phyloP scores from a whole-genome alignment of 805 yeast genomes.

The Ogataea neopini region DNA sequence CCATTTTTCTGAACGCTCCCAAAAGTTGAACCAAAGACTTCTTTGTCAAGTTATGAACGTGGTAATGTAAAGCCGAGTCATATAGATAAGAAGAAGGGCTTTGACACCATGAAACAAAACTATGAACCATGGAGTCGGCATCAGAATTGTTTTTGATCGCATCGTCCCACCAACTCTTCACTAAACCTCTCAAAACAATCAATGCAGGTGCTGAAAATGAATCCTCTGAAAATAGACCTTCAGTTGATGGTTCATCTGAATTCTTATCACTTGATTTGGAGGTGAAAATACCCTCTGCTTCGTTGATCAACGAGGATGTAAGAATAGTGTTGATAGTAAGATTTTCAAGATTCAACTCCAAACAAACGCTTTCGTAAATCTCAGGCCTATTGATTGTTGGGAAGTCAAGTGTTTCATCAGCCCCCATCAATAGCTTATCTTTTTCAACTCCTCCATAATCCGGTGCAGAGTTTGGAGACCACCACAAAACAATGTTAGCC shows the following conservation, averaged over 20 bases:
- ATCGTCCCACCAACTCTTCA: conserved; percentile 92
- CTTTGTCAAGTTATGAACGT: conserved; percentile 81
- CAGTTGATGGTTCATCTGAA: conserved; percentile 18
- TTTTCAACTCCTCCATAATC: conserved; percentile 83
- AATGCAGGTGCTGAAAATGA: conserved; percentile 79
- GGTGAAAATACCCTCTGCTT: conserved; percentile 82
- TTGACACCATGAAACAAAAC: conserved; percentile 85
- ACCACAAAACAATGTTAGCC: conserved; percentile 81
- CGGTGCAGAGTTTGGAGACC: conserved; percentile 81
- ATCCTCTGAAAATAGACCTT: conserved; percentile 67
- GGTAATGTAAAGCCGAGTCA: conserved; percentile 79
- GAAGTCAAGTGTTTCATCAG: conserved; percentile 60
- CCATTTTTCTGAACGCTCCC: conserved; percentile 75
- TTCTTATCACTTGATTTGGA: conserved; percentile 45
- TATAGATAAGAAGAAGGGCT: conserved; percentile 70
- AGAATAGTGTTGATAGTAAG: conserved; percentile 83
- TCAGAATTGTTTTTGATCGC: conserved; percentile 66
- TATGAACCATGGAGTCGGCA: conserved; percentile 83
- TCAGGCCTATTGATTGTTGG: conserved; percentile 78
- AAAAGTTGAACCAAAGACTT: conserved; percentile 79
- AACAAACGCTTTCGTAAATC: conserved; percentile 70
- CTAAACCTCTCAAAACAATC: conserved; percentile 65
- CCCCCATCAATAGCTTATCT: conserved; percentile 46
- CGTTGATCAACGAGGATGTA: conserved; percentile 80
- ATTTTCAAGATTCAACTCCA: conserved; percentile 79